These are phyloP conservation scores for Sedum album DNA, from an alignment of 164 flowering plant species.

Conservation along the genomic window DNA sequence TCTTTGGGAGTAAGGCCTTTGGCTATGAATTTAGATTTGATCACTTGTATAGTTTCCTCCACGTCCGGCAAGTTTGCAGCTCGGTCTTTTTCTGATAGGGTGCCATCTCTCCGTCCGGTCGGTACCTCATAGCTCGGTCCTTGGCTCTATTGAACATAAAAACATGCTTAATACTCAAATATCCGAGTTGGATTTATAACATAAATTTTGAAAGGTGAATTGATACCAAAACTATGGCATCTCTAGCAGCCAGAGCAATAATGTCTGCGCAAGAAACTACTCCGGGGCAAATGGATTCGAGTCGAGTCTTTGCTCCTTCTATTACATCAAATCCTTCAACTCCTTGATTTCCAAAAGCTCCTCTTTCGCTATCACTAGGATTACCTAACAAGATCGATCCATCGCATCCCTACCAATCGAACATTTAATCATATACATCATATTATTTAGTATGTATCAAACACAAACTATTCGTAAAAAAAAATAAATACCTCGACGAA, in stretches of 20 bases:
- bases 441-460: not conserved
- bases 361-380: slow-evolving; percentile 27
- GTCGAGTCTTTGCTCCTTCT: slow-evolving; percentile 31
- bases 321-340: slow-evolving; percentile 43
- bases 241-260: slow-evolving; percentile 52
- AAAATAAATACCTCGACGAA: slow-evolving; percentile 45
- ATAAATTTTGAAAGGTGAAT: not conserved
- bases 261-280: slow-evolving; percentile 58
- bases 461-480: not conserved
- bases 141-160: slow-evolving; percentile 24
- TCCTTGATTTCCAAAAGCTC: slow-evolving; percentile 57
- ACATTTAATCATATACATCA: not conserved
- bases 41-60: slow-evolving; percentile 34
- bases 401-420: slow-evolving; percentile 55
- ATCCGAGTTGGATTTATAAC: too few species aligned
- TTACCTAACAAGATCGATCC: slow-evolving; percentile 63
- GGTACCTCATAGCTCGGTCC: slow-evolving; percentile 60
- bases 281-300: slow-evolving; percentile 38
- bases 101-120: slow-evolving; percentile 70
- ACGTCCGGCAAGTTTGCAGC: slow-evolving; percentile 69
- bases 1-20: slow-evolving; percentile 58
- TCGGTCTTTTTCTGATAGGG: slow-evolving; percentile 29
- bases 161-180: too few species aligned
- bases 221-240: slow-evolving; percentile 37
- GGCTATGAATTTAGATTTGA: slow-evolving; percentile 40